Evolutionary conservation across 129 eudicot species (phyloP).

Genomic region (Flaveria trinervia): DNA sequence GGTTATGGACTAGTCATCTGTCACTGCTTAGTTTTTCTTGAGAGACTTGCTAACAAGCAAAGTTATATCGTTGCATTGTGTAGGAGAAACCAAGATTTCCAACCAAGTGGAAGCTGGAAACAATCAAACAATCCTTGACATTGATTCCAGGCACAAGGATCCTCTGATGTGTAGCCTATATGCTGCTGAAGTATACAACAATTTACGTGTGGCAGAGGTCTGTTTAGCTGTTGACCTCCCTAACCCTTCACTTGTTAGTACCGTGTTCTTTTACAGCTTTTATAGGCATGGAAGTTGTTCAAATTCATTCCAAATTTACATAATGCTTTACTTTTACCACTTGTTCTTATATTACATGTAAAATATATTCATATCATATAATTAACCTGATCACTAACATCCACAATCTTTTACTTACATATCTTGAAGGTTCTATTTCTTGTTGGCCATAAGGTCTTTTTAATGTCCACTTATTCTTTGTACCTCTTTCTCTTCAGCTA

Average conservation of each 20-base stretch:
- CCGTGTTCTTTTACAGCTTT: conserved; percentile 9
- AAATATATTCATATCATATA: background rate
- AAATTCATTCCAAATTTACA: background rate
- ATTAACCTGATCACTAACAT: conserved; percentile 22
- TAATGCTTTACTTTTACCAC: background rate
- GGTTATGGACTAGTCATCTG: conserved; percentile 5
- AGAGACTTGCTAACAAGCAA: conserved; percentile 6
- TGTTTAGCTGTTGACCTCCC: conserved; percentile 29
- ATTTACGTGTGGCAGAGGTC: conserved; percentile 74
- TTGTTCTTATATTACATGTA: background rate
- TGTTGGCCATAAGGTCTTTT: background rate
- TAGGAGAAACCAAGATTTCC: conserved; percentile 41
- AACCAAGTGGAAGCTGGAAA: conserved; percentile 41
- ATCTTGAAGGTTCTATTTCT: conserved; percentile 6
- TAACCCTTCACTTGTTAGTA: conserved; percentile 12
- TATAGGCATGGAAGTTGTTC: background rate
- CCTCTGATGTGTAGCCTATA: conserved; percentile 80
- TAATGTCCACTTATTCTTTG: conserved; percentile 1
- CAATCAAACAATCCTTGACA: conserved; percentile 46
- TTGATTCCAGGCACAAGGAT: conserved; percentile 76
- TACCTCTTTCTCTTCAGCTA: conserved; percentile 54
- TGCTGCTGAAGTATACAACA: conserved; percentile 66
- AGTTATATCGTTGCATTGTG: conserved; percentile 12
- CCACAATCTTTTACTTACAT: background rate
- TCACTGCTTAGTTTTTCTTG: conserved; percentile 8